These are phyloP conservation scores for Neonectria faginata DNA, from an alignment of 2,329 filamentous ascomycete genomes.

Conservation along the genomic window DNA sequence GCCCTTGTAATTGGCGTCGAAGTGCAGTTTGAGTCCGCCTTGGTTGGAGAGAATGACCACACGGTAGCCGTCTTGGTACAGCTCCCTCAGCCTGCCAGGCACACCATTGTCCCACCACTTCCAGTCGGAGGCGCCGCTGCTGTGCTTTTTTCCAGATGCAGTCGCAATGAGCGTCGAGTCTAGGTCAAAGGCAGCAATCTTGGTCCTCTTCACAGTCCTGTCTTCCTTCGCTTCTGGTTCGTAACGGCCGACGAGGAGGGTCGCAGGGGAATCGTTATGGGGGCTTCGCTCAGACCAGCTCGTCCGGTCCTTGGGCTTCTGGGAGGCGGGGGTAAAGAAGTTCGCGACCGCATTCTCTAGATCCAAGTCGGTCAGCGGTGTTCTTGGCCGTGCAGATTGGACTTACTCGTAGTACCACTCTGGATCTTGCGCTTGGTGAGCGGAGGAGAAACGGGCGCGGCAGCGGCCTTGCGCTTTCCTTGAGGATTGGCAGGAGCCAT, in stretches of 20 bases:
- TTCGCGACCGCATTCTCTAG: slow-evolving; percentile 77
- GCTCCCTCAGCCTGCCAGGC: slow-evolving; percentile 71
- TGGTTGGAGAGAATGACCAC: slow-evolving; percentile 91
- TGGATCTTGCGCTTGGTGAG: slow-evolving; percentile 64
- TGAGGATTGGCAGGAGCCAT: slow-evolving; percentile 45
- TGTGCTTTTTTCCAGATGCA: slow-evolving; percentile 83
- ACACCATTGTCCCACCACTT: slow-evolving; percentile 89
- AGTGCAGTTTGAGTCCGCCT: slow-evolving; percentile 80
- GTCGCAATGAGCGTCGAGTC: slow-evolving; percentile 90
- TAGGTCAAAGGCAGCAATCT: slow-evolving; percentile 79
- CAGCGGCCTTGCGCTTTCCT: slow-evolving; percentile 52
- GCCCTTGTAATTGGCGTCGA: slow-evolving; percentile 73
- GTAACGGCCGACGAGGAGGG: slow-evolving; percentile 82
- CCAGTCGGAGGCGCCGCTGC: slow-evolving; percentile 81
- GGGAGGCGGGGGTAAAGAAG: slow-evolving; percentile 89
- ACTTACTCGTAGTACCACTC: slow-evolving; percentile 62
- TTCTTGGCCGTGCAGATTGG: background rate
- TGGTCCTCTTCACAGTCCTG: slow-evolving; percentile 56
- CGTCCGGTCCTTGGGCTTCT: slow-evolving; percentile 83
- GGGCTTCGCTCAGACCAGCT: slow-evolving; percentile 76
- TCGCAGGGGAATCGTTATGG: slow-evolving; percentile 60
- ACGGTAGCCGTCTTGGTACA: slow-evolving; percentile 76
- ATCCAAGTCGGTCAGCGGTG: slow-evolving; percentile 32
- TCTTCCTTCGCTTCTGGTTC: slow-evolving; percentile 56
- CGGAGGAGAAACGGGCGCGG: slow-evolving; percentile 64